Conservation (phyloP, 345 rosid species). For the Nephelium lappaceum region DNA sequence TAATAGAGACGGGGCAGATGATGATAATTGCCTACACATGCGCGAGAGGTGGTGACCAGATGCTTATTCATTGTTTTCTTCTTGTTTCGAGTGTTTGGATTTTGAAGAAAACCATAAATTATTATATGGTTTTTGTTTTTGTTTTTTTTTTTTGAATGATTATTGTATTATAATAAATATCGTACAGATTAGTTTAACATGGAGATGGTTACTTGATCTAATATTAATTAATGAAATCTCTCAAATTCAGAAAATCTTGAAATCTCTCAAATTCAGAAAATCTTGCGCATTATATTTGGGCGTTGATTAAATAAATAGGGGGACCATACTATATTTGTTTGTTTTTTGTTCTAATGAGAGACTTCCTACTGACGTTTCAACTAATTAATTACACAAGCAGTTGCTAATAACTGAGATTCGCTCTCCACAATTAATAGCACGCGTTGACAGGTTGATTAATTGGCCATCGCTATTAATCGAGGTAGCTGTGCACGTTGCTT, state of each 20-base stretch:
- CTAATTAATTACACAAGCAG: slow-evolving; percentile 10
- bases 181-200: not conserved
- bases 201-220: not conserved
- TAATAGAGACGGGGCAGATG: not conserved
- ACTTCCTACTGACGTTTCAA: slow-evolving; percentile 11
- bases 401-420: slow-evolving; percentile 19
- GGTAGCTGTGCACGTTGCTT: not conserved
- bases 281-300: slow-evolving; percentile 3
- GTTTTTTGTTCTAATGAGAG: not conserved
- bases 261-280: not conserved
- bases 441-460: slow-evolving; percentile 15
- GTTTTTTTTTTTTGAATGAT: not conserved
- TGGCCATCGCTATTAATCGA: not conserved
- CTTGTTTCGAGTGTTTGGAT: slow-evolving; percentile 35
- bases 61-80: slow-evolving; percentile 31
- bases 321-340: not conserved
- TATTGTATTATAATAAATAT: not conserved
- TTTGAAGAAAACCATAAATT: not conserved
- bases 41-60: slow-evolving; percentile 13
- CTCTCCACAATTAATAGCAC: slow-evolving; percentile 1
- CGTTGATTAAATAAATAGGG: not conserved
- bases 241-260: slow-evolving; percentile 5
- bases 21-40: slow-evolving; percentile 36
- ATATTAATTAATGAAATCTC: not conserved
- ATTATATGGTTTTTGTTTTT: not conserved